These are phyloP conservation scores for Akanthomyces muscarius DNA, from an alignment of 2,329 filamentous ascomycete genomes.

Conservation along the genomic window DNA sequence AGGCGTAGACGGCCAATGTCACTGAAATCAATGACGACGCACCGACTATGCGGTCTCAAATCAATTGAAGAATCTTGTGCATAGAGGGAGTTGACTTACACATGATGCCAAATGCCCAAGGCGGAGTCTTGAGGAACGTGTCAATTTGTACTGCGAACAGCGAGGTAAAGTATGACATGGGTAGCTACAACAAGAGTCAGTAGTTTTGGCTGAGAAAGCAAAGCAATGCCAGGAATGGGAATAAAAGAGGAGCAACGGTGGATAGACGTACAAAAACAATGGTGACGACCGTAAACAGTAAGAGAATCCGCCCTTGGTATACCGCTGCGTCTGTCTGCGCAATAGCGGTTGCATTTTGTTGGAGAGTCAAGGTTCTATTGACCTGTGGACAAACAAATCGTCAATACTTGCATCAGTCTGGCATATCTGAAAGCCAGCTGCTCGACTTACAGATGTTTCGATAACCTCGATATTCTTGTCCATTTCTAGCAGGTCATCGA, in stretches of 20 bases:
- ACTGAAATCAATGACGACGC: background rate
- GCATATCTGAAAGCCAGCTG: slow-evolving; percentile 16
- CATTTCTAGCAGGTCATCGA: slow-evolving; percentile 21
- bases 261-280: slow-evolving; percentile 21
- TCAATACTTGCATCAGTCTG: background rate
- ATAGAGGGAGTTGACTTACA: background rate
- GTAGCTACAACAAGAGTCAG: background rate
- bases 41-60: background rate
- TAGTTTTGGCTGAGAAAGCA: background rate
- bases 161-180: slow-evolving; percentile 15
- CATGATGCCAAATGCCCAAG: slow-evolving; percentile 19
- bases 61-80: background rate
- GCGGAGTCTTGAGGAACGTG: slow-evolving; percentile 19
- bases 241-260: background rate
- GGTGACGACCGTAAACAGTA: slow-evolving; percentile 22
- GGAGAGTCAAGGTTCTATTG: slow-evolving; percentile 13
- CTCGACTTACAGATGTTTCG: slow-evolving; percentile 18
- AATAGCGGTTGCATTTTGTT: slow-evolving; percentile 21
- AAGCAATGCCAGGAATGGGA: background rate
- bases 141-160: slow-evolving; percentile 21
- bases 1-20: background rate
- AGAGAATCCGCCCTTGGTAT: slow-evolving; percentile 19
- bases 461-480: slow-evolving; percentile 20
- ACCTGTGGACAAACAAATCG: background rate
- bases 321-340: slow-evolving; percentile 17